Conservation (phyloP, 257 asterid genomes). For the Penstemon newberryi region DNA sequence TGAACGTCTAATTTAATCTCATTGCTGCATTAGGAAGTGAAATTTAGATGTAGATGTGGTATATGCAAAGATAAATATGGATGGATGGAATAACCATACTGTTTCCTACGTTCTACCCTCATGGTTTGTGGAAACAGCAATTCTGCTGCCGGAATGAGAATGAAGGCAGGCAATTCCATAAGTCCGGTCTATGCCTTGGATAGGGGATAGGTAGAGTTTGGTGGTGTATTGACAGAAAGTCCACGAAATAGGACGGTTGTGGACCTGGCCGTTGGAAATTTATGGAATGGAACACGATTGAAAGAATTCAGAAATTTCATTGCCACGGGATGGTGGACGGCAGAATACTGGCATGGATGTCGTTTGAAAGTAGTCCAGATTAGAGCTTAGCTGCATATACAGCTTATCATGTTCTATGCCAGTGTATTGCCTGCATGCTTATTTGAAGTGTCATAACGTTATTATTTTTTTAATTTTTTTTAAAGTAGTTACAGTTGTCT, state of each 20-base stretch:
- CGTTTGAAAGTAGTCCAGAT: background rate
- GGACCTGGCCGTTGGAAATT: background rate
- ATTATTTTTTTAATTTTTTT: background rate
- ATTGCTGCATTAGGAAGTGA: background rate
- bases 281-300: background rate
- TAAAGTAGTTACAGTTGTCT: conserved; percentile 14
- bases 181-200: background rate
- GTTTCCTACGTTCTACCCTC: background rate
- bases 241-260: background rate
- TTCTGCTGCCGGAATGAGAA: no score
- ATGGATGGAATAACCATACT: background rate
- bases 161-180: background rate
- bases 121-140: no score
- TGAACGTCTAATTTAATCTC: background rate
- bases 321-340: background rate
- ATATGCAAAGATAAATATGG: background rate
- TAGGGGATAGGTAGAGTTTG: background rate
- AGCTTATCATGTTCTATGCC: conserved; percentile 21
- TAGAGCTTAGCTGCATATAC: conserved; percentile 12
- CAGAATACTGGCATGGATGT: background rate
- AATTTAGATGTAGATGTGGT: background rate
- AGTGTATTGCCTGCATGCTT: conserved; percentile 10
- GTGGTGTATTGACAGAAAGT: background rate
- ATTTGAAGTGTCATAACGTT: background rate
- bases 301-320: background rate